Evolutionary conservation across 768 basidiomycete genomes (phyloP).

Genomic region (Calvatia gigantea): DNA sequence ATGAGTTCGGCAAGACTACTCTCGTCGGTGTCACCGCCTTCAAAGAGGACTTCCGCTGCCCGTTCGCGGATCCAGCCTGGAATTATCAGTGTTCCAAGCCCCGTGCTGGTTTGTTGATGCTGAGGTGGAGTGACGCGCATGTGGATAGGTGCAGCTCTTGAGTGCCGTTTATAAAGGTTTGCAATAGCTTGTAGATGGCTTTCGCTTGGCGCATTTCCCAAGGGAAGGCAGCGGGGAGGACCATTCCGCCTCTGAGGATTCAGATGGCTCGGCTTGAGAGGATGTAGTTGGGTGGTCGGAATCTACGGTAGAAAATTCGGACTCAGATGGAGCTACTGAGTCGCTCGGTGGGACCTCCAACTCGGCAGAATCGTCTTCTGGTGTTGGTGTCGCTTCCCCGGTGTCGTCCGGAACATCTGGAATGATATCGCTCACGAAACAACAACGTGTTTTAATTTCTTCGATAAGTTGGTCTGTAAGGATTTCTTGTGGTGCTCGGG

Average conservation of each 20-base stretch:
- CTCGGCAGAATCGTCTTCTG: conserved; percentile 29
- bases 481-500: conserved; percentile 73
- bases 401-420: conserved; percentile 25
- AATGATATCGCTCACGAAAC: conserved; percentile 75
- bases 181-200: conserved; percentile 62
- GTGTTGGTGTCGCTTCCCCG: conserved; percentile 25
- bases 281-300: conserved; percentile 19
- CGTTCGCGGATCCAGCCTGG: conserved; percentile 96
- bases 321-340: background rate
- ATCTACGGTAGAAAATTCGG: conserved; percentile 32
- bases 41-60: conserved; percentile 87
- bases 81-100: conserved; percentile 74
- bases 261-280: conserved; percentile 54
- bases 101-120: conserved; percentile 62
- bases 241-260: conserved; percentile 53
- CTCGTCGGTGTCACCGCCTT: conserved; percentile 87
- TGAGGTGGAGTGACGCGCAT: conserved; percentile 67
- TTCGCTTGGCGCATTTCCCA: conserved; percentile 37
- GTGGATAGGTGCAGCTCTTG: conserved; percentile 71
- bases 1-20: conserved; percentile 80
- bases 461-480: conserved; percentile 81
- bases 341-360: conserved; percentile 36
- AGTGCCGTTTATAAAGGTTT: conserved; percentile 69
- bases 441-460: conserved; percentile 85
- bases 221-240: conserved; percentile 31